Evolutionary conservation across 352 stramenopile species (phyloP).

Genomic region (Phytophthora europaea): DNA sequence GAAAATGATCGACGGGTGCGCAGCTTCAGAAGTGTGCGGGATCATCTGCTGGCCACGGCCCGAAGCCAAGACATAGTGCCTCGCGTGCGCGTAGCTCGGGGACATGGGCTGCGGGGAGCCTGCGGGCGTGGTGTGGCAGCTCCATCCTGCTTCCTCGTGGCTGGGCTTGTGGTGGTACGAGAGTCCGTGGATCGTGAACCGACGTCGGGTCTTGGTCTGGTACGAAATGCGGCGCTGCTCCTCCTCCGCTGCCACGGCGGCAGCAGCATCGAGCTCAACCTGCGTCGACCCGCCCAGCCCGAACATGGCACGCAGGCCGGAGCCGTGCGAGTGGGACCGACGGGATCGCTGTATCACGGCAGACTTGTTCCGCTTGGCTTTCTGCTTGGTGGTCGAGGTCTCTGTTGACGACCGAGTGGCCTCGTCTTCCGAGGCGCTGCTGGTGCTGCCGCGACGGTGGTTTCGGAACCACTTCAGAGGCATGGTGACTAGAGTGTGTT

Average conservation of each 20-base stretch:
- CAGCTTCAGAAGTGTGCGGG: conserved; percentile 13
- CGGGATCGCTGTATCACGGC: background rate
- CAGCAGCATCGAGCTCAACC: conserved; percentile 20
- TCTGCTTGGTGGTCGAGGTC: conserved; percentile 14
- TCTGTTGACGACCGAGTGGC: conserved; percentile 10
- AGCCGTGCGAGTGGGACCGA: conserved; percentile 32
- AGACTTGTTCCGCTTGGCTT: conserved; percentile 22
- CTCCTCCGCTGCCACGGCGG: conserved; percentile 16
- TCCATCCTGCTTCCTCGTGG: conserved; percentile 15
- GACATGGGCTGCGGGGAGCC: conserved; percentile 28
- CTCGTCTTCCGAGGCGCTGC: conserved; percentile 16
- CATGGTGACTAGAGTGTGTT: conserved; percentile 16
- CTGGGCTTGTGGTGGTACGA: conserved; percentile 25
- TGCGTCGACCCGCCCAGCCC: conserved; percentile 14
- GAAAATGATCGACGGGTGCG: conserved; percentile 47
- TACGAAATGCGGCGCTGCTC: conserved; percentile 34
- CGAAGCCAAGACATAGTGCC: conserved; percentile 22
- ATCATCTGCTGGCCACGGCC: conserved; percentile 17
- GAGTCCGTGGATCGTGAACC: conserved; percentile 44
- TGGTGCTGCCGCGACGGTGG: conserved; percentile 24
- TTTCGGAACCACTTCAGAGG: conserved; percentile 38
- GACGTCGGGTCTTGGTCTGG: conserved; percentile 34
- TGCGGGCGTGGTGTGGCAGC: conserved; percentile 20
- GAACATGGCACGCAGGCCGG: conserved; percentile 22
- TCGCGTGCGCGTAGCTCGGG: conserved; percentile 12